A percentile compares a stretch with the other conserved stretches of the same genome.
phyloP scores from a whole-genome alignment of 2,329 filamentous ascomycete genomes.

The Chaetomiaceae sp. region DNA sequence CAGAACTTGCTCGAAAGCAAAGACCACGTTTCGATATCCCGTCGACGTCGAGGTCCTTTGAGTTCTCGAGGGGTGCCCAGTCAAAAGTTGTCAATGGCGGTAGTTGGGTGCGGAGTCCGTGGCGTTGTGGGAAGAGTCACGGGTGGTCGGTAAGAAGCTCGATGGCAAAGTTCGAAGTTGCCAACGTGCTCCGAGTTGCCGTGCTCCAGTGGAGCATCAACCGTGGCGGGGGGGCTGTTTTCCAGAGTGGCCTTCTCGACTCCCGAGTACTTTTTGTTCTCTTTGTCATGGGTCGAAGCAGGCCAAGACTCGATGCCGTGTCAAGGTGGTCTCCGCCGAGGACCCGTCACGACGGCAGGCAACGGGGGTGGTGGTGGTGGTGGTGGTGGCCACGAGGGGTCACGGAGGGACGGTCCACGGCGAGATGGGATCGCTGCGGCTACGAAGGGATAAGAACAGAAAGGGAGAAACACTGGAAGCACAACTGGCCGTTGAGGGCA shows the following conservation, averaged over 20 bases:
- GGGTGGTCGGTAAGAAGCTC: no score
- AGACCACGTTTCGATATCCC: no score
- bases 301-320: background rate
- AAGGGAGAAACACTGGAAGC: background rate
- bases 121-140: no score
- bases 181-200: no score
- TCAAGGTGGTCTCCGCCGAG: constrained; percentile 10
- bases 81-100: no score
- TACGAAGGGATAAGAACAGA: constrained; percentile 1
- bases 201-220: no score
- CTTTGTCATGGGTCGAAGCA: constrained; percentile 6
- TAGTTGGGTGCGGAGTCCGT: no score
- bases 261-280: background rate
- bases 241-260: background rate
- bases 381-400: constrained; percentile 6
- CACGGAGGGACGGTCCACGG: constrained; percentile 10
- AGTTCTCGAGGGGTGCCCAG: no score
- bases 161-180: no score
- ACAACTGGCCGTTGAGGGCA: background rate
- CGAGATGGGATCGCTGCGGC: constrained; percentile 13
- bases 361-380: constrained; percentile 3
- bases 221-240: no score
- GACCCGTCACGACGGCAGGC: background rate
- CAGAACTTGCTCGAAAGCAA: no score
- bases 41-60: no score